phyloP scores from a whole-genome alignment of 306 rosid species.

The Myrica gale region DNA sequence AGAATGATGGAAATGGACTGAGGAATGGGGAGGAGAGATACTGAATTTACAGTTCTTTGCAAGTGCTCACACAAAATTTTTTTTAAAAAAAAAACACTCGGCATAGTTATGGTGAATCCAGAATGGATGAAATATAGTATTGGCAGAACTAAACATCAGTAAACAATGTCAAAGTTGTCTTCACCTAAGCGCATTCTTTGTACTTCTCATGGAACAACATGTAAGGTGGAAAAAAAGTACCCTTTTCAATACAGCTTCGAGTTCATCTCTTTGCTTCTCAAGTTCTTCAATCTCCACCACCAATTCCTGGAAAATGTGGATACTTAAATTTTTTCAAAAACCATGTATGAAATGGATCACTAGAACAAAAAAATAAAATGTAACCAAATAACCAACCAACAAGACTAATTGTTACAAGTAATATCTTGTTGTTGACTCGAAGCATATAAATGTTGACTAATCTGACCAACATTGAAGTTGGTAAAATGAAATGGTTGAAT shows the following conservation, averaged over 20 bases:
- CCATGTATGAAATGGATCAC: conserved; percentile 17
- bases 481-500: not conserved
- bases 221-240: conserved; percentile 32
- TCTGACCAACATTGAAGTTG: not conserved
- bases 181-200: not conserved
- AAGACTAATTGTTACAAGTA: not conserved
- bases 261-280: conserved; percentile 65
- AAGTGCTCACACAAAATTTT: not conserved
- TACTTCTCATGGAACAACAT: not conserved
- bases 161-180: not conserved
- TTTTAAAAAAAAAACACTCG: not conserved
- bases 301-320: conserved; percentile 64
- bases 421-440: not conserved
- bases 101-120: not conserved
- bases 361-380: not conserved
- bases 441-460: not conserved
- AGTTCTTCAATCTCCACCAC: conserved; percentile 62
- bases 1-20: conserved; percentile 7
- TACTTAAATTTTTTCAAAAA: conserved; percentile 14
- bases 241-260: conserved; percentile 71
- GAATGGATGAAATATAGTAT: not conserved
- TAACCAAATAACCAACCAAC: not conserved
- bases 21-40: too few species aligned
- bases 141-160: not conserved
- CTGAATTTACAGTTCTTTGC: not conserved